Base-by-base conservation (phyloP, 768 basidiomycete species). In the Boletus rubescentipes region DNA sequence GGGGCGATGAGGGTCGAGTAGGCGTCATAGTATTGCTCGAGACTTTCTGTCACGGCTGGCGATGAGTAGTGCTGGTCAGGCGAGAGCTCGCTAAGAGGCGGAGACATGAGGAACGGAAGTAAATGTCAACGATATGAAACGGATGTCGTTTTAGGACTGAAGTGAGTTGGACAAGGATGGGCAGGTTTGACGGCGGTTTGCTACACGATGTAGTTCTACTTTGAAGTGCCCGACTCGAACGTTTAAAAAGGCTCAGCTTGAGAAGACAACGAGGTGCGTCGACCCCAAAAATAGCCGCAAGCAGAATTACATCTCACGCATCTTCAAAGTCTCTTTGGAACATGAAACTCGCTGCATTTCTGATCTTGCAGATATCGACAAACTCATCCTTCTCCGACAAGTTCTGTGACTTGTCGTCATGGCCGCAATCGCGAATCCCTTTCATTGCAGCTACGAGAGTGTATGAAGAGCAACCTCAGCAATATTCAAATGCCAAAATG, bases 341-440 rank as follows among this genome's bases (percentile, higher is more conserved):
- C 53, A 62, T 57, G 51, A 60, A n/a, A 60, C 41, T 40, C 20
- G 34, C 45, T 61, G 55, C 55, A 52, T 54, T 53, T 56, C 54
- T 51, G 57, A 59, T 67, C 61, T 30, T 40, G 29, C 43, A 51
- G 50, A 48, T 41, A 42, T 46, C 46, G 8, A n/a, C 18, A 41
- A 35, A 15, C 43, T 42, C 51, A 40, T 53, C 54, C 29, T 59
- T 45, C 57, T 51, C 21, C 18, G 18, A 18, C 46, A 30, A 31
- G 49, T 67, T 65, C 66, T 66, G 55, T 66, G 60, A 66, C 18
- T 48, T 34, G 64, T 65, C 63, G 54, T 63, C 57, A 67, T 65
- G 53, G 39, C 43, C 54, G 43, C 53, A 55, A 49, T 58, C 51
- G 49, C 32, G 36, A 36, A 48, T 46, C 57, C 47, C n/a, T n/a